These are phyloP conservation scores for Rhodotorula sp. DNA, from an alignment of 1,284 basidiomycete species.

Conservation along the genomic window DNA sequence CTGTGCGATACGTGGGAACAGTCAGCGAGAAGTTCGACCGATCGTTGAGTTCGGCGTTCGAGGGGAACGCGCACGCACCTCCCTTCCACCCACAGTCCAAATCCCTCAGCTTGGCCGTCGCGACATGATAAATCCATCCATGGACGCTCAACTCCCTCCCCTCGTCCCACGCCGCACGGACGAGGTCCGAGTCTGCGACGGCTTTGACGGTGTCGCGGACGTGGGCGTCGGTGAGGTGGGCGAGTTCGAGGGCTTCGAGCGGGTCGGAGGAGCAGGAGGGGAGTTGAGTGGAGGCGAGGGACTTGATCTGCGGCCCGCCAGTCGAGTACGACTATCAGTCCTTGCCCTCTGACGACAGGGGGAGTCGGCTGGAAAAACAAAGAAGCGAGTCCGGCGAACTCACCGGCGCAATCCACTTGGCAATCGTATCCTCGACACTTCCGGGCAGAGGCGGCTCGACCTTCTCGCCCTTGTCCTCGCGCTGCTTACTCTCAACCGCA, in stretches of 20 bases:
- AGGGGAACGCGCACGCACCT: slow-evolving; percentile 16
- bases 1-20: not conserved
- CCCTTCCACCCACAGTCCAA: slow-evolving; percentile 54
- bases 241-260: slow-evolving; percentile 44
- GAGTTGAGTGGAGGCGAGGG: slow-evolving; percentile 21
- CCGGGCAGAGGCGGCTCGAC: slow-evolving; percentile 10
- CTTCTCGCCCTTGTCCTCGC: slow-evolving; percentile 11
- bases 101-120: slow-evolving; percentile 66
- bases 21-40: too few species aligned
- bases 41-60: too few species aligned
- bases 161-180: slow-evolving; percentile 68
- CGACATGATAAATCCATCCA: slow-evolving; percentile 79
- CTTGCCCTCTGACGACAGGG: not conserved
- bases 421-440: slow-evolving; percentile 25
- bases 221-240: slow-evolving; percentile 65
- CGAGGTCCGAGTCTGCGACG: slow-evolving; percentile 61
- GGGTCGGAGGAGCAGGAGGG: slow-evolving; percentile 14
- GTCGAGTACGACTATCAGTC: not conserved
- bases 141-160: slow-evolving; percentile 62
- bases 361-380: not conserved
- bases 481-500: slow-evolving; percentile 15
- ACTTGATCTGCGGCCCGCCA: slow-evolving; percentile 23
- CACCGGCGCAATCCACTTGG: slow-evolving; percentile 39
- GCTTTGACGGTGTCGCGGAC: slow-evolving; percentile 72
- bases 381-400: not conserved